Conservation (phyloP, 805 yeast genomes). For the Hanseniaspora nectarophila region DNA sequence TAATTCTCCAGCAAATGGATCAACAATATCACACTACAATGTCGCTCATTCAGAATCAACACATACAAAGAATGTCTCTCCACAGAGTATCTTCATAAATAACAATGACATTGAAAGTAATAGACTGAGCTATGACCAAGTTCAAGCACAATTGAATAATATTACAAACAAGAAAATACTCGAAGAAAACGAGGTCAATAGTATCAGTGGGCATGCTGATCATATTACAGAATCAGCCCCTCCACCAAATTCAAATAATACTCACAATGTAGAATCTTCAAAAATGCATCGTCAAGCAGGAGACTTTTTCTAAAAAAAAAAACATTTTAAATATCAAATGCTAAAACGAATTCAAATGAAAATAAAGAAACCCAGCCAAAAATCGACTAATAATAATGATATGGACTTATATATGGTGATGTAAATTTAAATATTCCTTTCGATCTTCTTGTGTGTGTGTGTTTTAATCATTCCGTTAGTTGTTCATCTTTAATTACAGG, state of each 20-base stretch:
- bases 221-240: neutral
- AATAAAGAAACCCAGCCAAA: neutral
- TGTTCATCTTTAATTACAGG: neutral
- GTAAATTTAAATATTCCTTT: neutral
- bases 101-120: neutral
- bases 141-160: neutral
- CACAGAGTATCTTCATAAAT: neutral
- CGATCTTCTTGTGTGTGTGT: neutral
- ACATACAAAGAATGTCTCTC: slow-evolving; percentile 5
- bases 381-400: neutral
- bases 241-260: neutral
- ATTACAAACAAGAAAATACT: neutral
- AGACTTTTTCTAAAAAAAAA: neutral
- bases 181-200: neutral
- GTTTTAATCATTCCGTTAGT: neutral
- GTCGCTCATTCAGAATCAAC: neutral
- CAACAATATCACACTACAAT: neutral
- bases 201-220: neutral
- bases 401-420: slow-evolving; percentile 5
- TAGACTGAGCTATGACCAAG: neutral
- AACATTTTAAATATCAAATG: neutral
- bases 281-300: neutral
- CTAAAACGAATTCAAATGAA: neutral
- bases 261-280: neutral
- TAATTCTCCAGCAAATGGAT: neutral